Conservation (phyloP, 1,139 yeast species). For the Kurtzmaniella quercitrusa region DNA sequence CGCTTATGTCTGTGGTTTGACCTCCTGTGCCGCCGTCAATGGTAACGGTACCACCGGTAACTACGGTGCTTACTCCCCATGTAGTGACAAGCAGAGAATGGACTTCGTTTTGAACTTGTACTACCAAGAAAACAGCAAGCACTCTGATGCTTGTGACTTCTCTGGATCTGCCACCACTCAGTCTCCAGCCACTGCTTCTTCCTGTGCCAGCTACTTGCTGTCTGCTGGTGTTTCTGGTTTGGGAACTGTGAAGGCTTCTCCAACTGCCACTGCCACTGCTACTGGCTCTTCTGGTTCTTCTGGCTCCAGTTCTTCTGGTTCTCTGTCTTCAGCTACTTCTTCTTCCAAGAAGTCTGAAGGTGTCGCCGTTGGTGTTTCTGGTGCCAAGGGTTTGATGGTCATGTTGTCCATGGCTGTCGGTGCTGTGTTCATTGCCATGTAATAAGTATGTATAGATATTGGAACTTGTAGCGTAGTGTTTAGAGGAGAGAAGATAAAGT, state of each 20-base stretch:
- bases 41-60: slow-evolving; percentile 58
- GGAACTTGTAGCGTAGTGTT: neutral
- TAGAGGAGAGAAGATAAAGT: too few species aligned
- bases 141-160: slow-evolving; percentile 58
- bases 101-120: slow-evolving; percentile 59
- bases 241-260: slow-evolving; percentile 32
- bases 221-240: slow-evolving; percentile 39
- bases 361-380: slow-evolving; percentile 1
- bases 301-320: slow-evolving; percentile 9
- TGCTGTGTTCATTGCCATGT: slow-evolving; percentile 4
- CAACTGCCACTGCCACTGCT: slow-evolving; percentile 20
- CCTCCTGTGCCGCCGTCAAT: slow-evolving; percentile 50
- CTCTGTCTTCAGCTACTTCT: slow-evolving; percentile 1
- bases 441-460: neutral
- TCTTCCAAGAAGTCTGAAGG: slow-evolving; percentile 2
- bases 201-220: slow-evolving; percentile 41
- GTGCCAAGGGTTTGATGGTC: slow-evolving; percentile 2
- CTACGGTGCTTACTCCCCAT: slow-evolving; percentile 61
- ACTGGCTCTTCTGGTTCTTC: slow-evolving; percentile 7
- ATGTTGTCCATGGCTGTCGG: slow-evolving; percentile 4
- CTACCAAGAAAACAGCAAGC: slow-evolving; percentile 44
- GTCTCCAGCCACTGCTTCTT: slow-evolving; percentile 48
- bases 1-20: slow-evolving; percentile 45
- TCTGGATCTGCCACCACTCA: slow-evolving; percentile 55
- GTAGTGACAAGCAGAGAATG: slow-evolving; percentile 56